A percentile compares a stretch with the other conserved stretches of the same genome.
These are phyloP conservation scores for Fennellomyces sp. DNA, from an alignment of 371 early-diverging fungal genomes.

Conservation along the genomic window DNA sequence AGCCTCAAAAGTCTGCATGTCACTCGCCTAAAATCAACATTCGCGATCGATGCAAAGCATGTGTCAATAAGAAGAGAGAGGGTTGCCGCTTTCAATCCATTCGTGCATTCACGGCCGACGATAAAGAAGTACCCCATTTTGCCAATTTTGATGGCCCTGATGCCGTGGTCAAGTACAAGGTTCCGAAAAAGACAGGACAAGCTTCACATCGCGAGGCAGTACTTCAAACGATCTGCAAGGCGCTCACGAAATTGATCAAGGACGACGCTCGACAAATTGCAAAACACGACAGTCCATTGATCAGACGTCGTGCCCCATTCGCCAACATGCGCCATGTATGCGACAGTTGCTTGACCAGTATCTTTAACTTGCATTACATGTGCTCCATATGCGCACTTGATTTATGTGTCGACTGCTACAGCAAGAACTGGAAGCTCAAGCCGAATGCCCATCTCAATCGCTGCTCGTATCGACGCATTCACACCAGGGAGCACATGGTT, in stretches of 20 bases:
- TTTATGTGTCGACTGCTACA: slow-evolving; percentile 57
- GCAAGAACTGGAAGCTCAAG: slow-evolving; percentile 20
- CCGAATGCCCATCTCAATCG: background rate
- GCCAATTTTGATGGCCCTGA: slow-evolving; percentile 3
- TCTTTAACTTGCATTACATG: slow-evolving; percentile 49
- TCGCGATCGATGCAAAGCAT: slow-evolving; percentile 9
- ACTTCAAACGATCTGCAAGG: slow-evolving; percentile 6
- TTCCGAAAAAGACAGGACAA: background rate
- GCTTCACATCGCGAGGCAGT: background rate
- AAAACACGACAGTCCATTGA: background rate
- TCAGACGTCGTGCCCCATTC: slow-evolving; percentile 13
- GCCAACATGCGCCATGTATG: slow-evolving; percentile 44
- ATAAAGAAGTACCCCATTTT: slow-evolving; percentile 9
- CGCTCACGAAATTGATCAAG: background rate
- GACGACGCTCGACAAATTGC: background rate
- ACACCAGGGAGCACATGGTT: slow-evolving; percentile 41
- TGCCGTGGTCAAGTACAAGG: background rate
- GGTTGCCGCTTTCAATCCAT: slow-evolving; percentile 16
- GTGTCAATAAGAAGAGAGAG: slow-evolving; percentile 12
- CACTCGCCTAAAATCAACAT: background rate
- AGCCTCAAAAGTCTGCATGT: background rate
- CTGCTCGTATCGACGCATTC: slow-evolving; percentile 20
- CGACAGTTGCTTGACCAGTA: slow-evolving; percentile 49
- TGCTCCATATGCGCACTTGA: slow-evolving; percentile 62
- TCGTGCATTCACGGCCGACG: slow-evolving; percentile 2